Conservation (phyloP, 2,329 filamentous ascomycete species). For the Mariannaea sp. region DNA sequence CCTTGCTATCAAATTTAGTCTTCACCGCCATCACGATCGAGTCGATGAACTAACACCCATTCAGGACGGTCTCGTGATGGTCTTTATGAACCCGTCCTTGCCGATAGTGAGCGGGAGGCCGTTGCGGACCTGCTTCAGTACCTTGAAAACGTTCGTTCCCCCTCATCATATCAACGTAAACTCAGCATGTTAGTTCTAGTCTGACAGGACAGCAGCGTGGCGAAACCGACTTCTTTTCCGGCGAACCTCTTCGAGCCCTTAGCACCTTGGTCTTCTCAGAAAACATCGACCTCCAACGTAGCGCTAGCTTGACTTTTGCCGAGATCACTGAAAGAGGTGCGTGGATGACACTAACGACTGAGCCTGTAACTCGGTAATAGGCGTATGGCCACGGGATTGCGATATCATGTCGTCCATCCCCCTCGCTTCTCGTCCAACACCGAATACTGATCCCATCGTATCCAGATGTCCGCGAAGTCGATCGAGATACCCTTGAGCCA, state of each 20-base stretch:
- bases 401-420: background rate
- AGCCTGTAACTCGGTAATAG: background rate
- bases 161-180: background rate
- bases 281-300: constrained; percentile 96
- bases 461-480: constrained; percentile 93
- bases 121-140: constrained; percentile 95
- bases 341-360: constrained; percentile 28
- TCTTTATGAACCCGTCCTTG: constrained; percentile 84
- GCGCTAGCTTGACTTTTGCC: constrained; percentile 96
- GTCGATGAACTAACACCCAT: constrained; percentile 38
- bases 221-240: constrained; percentile 98
- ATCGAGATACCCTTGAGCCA: constrained; percentile 91
- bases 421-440: background rate
- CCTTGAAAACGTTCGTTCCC: constrained; percentile 83
- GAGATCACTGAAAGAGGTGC: constrained; percentile 98
- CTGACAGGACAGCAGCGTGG: constrained; percentile 68
- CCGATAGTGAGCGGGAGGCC: constrained; percentile 95
- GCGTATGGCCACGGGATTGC: no score
- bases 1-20: constrained; percentile 12
- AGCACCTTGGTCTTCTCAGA: constrained; percentile 98
- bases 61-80: constrained; percentile 78
- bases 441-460: constrained; percentile 21
- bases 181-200: constrained; percentile 5
- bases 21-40: constrained; percentile 5
- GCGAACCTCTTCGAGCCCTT: constrained; percentile 89